These are phyloP conservation scores for Penicillium ucsense DNA, from an alignment of 495 filamentous ascomycete species.

Conservation along the genomic window DNA sequence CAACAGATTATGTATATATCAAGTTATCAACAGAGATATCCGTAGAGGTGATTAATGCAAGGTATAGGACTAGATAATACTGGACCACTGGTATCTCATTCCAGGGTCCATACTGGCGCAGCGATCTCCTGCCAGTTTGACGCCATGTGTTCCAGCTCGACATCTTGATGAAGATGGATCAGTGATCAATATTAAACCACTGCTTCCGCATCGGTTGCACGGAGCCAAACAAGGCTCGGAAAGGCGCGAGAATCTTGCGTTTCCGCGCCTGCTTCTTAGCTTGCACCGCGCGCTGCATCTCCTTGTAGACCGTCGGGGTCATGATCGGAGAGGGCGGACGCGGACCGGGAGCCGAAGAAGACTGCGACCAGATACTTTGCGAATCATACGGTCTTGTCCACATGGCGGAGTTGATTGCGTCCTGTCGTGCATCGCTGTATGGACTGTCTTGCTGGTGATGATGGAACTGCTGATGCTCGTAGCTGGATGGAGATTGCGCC, in stretches of 20 bases:
- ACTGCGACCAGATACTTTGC: background rate
- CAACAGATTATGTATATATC: too few relatives aligned
- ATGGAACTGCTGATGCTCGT: background rate
- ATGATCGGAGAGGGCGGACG: slow-evolving; percentile 9
- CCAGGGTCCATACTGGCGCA: too few relatives aligned
- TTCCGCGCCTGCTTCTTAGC: slow-evolving; percentile 4
- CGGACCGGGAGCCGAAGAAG: background rate
- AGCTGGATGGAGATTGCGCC: background rate
- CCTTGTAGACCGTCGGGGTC: slow-evolving; percentile 7
- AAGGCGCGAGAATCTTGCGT: background rate
- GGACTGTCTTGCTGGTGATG: background rate
- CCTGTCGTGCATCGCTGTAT: too few relatives aligned
- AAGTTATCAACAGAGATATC: too few relatives aligned
- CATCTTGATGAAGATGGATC: too few relatives aligned
- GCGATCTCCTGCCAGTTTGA: background rate
- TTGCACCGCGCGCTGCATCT: slow-evolving; percentile 8
- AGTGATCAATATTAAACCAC: background rate
- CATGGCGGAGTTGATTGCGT: background rate
- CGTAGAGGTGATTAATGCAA: too few relatives aligned
- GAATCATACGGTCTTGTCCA: too few relatives aligned
- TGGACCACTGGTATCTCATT: too few relatives aligned
- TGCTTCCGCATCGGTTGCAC: background rate
- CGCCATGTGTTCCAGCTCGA: too few relatives aligned
- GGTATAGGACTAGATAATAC: too few relatives aligned
- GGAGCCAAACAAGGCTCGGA: slow-evolving; percentile 5